Evolutionary conservation across 345 rosid species (phyloP).

Genomic region (Bretschneidera sinensis): DNA sequence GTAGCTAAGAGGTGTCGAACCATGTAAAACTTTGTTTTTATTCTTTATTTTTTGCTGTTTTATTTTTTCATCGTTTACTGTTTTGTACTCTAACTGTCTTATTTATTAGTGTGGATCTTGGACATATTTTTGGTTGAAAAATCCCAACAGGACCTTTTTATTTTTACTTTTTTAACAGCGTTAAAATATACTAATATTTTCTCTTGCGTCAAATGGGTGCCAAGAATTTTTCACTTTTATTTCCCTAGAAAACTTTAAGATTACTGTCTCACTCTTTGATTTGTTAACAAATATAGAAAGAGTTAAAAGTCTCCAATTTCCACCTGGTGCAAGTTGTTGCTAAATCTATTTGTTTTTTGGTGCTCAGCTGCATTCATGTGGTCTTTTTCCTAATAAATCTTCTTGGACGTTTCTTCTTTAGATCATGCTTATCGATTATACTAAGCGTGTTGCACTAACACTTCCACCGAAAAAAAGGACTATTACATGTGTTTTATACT

Average conservation of each 20-base stretch:
- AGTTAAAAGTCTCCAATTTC: too few relatives aligned
- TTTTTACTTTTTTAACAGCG: too few relatives aligned
- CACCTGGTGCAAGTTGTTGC: conserved; percentile 22
- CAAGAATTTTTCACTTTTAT: conserved; percentile 11
- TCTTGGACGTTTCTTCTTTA: conserved; percentile 17
- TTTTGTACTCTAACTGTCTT: too few relatives aligned
- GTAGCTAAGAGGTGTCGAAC: too few relatives aligned
- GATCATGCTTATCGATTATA: conserved; percentile 6
- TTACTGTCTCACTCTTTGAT: conserved; percentile 7
- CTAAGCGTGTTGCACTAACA: conserved; percentile 19
- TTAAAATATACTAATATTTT: neutral
- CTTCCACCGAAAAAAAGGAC: neutral
- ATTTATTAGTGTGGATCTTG: too few relatives aligned
- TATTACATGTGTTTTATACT: neutral
- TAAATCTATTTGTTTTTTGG: conserved; percentile 27
- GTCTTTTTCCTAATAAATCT: neutral
- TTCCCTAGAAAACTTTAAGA: conserved; percentile 13
- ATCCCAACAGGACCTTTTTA: too few relatives aligned
- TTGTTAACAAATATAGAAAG: neutral
- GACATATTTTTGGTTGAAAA: too few relatives aligned
- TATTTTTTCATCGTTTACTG: too few relatives aligned
- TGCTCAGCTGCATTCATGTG: conserved; percentile 21
- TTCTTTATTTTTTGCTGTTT: too few relatives aligned
- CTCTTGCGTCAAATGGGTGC: conserved; percentile 20
- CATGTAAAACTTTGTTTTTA: too few relatives aligned